Evolutionary conservation across 805 yeast species (phyloP).

Genomic region (Metschnikowia gruessii): DNA sequence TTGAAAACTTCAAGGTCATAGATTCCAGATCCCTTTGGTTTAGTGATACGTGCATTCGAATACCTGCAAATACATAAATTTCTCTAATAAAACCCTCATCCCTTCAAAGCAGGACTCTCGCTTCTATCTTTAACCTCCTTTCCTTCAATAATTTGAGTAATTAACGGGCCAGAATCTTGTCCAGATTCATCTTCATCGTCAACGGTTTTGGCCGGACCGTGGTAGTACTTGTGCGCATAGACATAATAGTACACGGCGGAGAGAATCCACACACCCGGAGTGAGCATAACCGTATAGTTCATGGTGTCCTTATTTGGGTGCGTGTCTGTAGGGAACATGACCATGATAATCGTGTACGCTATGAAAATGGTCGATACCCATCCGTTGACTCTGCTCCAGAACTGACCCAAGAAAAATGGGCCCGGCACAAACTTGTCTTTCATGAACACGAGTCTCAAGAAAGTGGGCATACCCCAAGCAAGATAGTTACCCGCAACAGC

Average conservation of each 20-base stretch:
- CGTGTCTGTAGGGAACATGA: conserved; percentile 57
- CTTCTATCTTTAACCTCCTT: conserved; percentile 1
- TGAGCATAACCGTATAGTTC: conserved; percentile 71
- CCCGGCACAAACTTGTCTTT: conserved; percentile 58
- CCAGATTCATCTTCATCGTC: conserved; percentile 19
- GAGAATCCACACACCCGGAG: conserved; percentile 57
- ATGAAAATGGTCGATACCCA: conserved; percentile 50
- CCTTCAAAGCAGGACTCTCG: background rate
- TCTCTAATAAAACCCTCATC: background rate
- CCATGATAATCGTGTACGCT: conserved; percentile 50
- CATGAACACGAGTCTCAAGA: conserved; percentile 46
- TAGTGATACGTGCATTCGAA: too few species aligned
- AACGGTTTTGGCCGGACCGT: conserved; percentile 48
- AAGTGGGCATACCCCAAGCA: conserved; percentile 61
- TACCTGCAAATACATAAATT: too few species aligned
- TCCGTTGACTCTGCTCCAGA: conserved; percentile 44
- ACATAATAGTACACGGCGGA: conserved; percentile 50
- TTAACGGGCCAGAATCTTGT: background rate
- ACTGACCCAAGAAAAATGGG: conserved; percentile 58
- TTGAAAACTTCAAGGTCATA: too few species aligned
- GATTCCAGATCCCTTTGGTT: too few species aligned
- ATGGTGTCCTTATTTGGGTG: conserved; percentile 45
- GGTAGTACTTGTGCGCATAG: conserved; percentile 52
- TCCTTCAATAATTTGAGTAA: conserved; percentile 6
- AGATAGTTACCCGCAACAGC: conserved; percentile 60